Evolutionary conservation across 108 stramenopile genomes (phyloP), one percentile per base, ranked within the genome.

Genomic region (Nitzschia inconspicua): DNA sequence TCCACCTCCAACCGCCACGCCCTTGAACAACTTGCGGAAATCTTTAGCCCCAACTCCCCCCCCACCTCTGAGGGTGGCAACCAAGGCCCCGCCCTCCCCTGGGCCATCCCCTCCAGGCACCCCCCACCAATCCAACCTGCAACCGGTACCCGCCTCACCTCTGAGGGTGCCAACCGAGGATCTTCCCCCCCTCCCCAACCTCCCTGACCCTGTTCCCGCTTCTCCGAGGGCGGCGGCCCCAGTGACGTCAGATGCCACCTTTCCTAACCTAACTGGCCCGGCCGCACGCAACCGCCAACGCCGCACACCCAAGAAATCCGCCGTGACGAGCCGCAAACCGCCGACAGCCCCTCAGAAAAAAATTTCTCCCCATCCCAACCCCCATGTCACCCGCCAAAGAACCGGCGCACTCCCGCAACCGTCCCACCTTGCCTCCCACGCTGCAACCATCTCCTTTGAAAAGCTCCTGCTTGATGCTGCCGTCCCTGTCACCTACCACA

Each of bases 81-180:
- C n/a, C n/a, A n/a, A n/a, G n/a, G n/a, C n/a, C n/a, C n/a, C n/a
- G 7, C 44, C 44, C 7, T 19, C 14, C 8, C 9, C 46, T 20
- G 20, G 14, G 18, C 44, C 44, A 46, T 6, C 7, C n/a, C 8
- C n/a, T 20, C 7, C 44, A n/a, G 44, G 6, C 16, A 7, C n/a
- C 10, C 44, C 44, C 6, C 18, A n/a, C 7, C 14, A 7, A n/a
- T 20, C 44, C 14, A 13, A 6, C n/a, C n/a, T n/a, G n/a, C 8
- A 7, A 28, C 8, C 22, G n/a, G 7, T n/a, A 6, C 50, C 50
- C 29, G 50, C 50, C 11, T 6, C 50, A 51, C 50, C 26, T 26
- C 50, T 51, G 26, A 51, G 50, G 50, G 50, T 51, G 50, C 50
- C 50, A n/a, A 16, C 16, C n/a, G n/a, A n/a, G n/a, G n/a, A n/a